Percentiles rank a stretch among this genome's conserved stretches.
Conservation (phyloP, 225 moss, liverwort and hornwort species). For the Marchantia polymorpha region DNA sequence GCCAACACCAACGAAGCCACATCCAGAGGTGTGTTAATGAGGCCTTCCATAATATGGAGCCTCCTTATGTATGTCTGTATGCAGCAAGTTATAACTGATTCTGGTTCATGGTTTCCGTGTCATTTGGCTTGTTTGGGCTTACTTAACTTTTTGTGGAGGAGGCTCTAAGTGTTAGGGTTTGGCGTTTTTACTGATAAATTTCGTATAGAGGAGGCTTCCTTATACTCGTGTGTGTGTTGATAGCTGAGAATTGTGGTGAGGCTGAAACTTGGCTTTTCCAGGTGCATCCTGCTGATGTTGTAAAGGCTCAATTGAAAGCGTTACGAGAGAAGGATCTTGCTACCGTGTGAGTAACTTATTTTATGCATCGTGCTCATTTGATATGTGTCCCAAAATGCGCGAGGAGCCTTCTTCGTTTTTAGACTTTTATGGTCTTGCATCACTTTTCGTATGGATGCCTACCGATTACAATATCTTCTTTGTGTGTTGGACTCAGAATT, state of each 20-base stretch:
- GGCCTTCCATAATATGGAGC: too few relatives aligned
- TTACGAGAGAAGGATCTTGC: conserved; percentile 51
- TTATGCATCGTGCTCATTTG: neutral
- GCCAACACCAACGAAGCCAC: conserved; percentile 45
- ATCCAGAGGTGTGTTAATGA: conserved; percentile 45
- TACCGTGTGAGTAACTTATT: conserved; percentile 42
- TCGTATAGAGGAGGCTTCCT: neutral
- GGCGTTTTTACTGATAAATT: too few relatives aligned
- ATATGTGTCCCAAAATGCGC: neutral
- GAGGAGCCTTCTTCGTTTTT: neutral
- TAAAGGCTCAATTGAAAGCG: conserved; percentile 48
- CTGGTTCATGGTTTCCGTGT: neutral
- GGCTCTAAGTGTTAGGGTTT: too few relatives aligned
- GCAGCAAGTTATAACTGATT: too few relatives aligned
- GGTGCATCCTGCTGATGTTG: conserved; percentile 54
- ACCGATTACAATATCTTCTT: too few relatives aligned
- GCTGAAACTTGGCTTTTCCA: conserved; percentile 15
- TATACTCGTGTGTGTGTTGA: neutral
- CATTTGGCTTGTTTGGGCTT: neutral
- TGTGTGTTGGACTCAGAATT: neutral
- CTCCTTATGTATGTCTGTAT: too few relatives aligned
- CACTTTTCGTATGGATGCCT: too few relatives aligned
- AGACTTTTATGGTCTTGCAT: neutral
- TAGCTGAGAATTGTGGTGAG: neutral
- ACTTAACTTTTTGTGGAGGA: neutral